Evolutionary conservation across 2,329 filamentous ascomycete genomes (phyloP), one percentile per base, ranked within the genome.

Genomic region (Nemania sp.): DNA sequence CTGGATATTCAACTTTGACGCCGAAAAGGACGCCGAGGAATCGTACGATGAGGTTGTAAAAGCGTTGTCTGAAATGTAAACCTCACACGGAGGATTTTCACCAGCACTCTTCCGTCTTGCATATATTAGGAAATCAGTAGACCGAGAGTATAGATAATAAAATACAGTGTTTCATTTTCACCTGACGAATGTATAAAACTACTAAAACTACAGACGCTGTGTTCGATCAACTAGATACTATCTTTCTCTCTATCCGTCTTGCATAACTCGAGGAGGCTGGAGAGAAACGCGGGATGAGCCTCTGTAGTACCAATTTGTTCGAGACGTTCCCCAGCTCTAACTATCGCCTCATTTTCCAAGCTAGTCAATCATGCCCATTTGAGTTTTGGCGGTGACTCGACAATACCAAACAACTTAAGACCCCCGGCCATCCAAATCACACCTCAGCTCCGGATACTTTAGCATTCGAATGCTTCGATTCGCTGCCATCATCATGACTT

Each of bases 1-100:
- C 47, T 82, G 79, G 79, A 76, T 82, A 15, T 74, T 79, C 49
- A 63, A 70, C n/a, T 74, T 76, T 56, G 80, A 82, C 53, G 74
- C 77, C 0, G 79, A 82, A 68, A 69, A 68, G 52, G 65, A 76
- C 17, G 71, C 74, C 1, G 72, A 76, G 47, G 68, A 71, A 15
- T 62, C 64, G 11, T 76, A 74, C 48, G 71, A 72, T 19, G 65
- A 66, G 5, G 53, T 65, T 1, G 68, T 71, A 15, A 64, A 64
- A 40, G 64, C 64, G 40, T 49, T 72, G 5, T 49, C 43, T 34
- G 50, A 41, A 9, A 36, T 40, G 49, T 63, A 61, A 40, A 8
- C 11, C 14, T 39, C 11, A 5, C 11, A 31, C 9, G 3, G 8
- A 28, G 6, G 6, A 28, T 11, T 28, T n/a, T n/a, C n/a, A n/a